phyloP scores from a whole-genome alignment of 495 filamentous ascomycete species.

The Hypoxylon fuscum region DNA sequence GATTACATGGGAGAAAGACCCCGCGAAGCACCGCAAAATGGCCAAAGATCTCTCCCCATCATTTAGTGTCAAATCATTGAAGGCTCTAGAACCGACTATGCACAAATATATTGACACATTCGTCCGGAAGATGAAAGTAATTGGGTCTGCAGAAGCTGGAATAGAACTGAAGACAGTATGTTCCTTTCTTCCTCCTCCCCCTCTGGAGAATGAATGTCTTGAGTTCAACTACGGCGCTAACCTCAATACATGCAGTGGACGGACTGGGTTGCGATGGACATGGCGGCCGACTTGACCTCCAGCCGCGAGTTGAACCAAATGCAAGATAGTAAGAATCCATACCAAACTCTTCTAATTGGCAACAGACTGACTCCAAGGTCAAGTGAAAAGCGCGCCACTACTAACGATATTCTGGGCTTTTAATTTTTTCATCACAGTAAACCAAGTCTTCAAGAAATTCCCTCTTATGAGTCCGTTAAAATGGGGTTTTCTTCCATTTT shows the following conservation, averaged over 20 bases:
- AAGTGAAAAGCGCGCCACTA: constrained; percentile 25
- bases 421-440: constrained; percentile 29
- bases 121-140: constrained; percentile 29
- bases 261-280: constrained; percentile 36
- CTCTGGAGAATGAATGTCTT: neutral
- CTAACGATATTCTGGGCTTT: constrained; percentile 18
- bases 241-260: constrained; percentile 17
- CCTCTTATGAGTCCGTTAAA: constrained; percentile 29
- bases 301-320: constrained; percentile 29
- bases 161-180: constrained; percentile 28
- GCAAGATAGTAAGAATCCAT: constrained; percentile 14
- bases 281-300: constrained; percentile 34
- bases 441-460: constrained; percentile 35
- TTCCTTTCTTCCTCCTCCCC: neutral
- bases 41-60: constrained; percentile 31
- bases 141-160: constrained; percentile 6
- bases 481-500: constrained; percentile 28
- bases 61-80: constrained; percentile 29
- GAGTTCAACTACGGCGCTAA: constrained; percentile 4
- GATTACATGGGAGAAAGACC: constrained; percentile 35
- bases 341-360: neutral
- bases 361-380: neutral
- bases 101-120: constrained; percentile 38
- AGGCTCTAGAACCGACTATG: constrained; percentile 27
- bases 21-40: constrained; percentile 22